These are phyloP conservation scores for Picea mariana DNA, from an alignment of 83 land plant genomes.

Conservation along the genomic window DNA sequence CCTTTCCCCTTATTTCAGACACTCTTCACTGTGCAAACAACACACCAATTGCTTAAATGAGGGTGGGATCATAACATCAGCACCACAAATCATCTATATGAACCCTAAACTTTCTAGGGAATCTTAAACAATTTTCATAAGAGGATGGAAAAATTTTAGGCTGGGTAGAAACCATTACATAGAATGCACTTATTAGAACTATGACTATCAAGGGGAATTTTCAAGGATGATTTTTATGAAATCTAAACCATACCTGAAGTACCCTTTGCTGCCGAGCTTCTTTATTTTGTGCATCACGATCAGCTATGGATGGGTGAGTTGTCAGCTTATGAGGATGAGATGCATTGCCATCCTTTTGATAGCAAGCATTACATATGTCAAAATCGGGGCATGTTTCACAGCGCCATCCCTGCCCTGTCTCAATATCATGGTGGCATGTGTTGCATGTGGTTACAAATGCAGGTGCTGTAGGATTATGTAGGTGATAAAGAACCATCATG, in stretches of 20 bases:
- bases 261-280: conserved; percentile 81
- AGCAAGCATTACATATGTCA: conserved; percentile 89
- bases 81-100: no score
- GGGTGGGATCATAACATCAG: no score
- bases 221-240: no score
- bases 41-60: no score
- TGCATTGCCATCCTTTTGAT: conserved; percentile 64
- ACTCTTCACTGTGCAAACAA: no score
- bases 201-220: no score
- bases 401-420: conserved; percentile 97
- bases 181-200: no score
- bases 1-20: no score
- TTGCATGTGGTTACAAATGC: conserved; percentile 95
- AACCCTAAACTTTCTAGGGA: no score
- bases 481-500: conserved; percentile 99
- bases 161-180: no score
- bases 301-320: conserved; percentile 56
- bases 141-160: no score
- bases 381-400: conserved; percentile 97
- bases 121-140: no score
- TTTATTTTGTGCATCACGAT: conserved; percentile 89
- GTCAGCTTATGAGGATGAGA: conserved; percentile 92
- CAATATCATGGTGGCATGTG: conserved; percentile 85
- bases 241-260: conserved; percentile 34
- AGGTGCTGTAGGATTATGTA: conserved; percentile 98